These are phyloP conservation scores for Leptographium radiaticola DNA, from an alignment of 2,329 filamentous ascomycete genomes.

Conservation along the genomic window DNA sequence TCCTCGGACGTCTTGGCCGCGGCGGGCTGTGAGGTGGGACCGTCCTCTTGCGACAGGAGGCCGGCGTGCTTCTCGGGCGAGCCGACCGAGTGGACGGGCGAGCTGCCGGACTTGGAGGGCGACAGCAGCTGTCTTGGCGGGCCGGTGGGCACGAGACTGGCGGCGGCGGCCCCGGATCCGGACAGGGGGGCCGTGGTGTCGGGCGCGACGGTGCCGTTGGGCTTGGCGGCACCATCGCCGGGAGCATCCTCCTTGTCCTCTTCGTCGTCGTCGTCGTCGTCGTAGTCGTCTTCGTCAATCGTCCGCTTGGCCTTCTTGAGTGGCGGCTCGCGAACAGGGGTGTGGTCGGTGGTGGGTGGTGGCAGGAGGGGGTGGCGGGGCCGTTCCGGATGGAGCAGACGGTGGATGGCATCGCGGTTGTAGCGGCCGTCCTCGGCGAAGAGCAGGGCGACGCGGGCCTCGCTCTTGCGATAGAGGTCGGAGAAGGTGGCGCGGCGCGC, in stretches of 20 bases:
- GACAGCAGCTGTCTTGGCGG: slow-evolving; percentile 49
- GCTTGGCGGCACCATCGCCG: slow-evolving; percentile 33
- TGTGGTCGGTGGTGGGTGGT: slow-evolving; percentile 45
- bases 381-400: slow-evolving; percentile 29
- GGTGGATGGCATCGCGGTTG: slow-evolving; percentile 38
- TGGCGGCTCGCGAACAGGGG: slow-evolving; percentile 45
- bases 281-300: slow-evolving; percentile 78
- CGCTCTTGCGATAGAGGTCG: slow-evolving; percentile 63
- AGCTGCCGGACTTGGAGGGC: slow-evolving; percentile 58
- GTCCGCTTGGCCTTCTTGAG: slow-evolving; percentile 63
- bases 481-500: slow-evolving; percentile 61
- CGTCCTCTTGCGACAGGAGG: slow-evolving; percentile 36
- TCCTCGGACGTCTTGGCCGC: slow-evolving; percentile 64
- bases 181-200: neutral
- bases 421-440: slow-evolving; percentile 49
- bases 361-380: slow-evolving; percentile 27
- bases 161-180: neutral
- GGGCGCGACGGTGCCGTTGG: neutral
- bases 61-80: slow-evolving; percentile 45
- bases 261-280: slow-evolving; percentile 73
- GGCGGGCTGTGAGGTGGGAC: slow-evolving; percentile 13
- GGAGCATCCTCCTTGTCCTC: slow-evolving; percentile 46
- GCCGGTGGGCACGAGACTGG: slow-evolving; percentile 19
- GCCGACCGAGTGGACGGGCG: slow-evolving; percentile 47
- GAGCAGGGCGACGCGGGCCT: slow-evolving; percentile 64